Evolutionary conservation across 768 basidiomycete genomes (phyloP), one percentile per base, ranked within the genome.

Genomic region (Tricholoma bakamatsutake): DNA sequence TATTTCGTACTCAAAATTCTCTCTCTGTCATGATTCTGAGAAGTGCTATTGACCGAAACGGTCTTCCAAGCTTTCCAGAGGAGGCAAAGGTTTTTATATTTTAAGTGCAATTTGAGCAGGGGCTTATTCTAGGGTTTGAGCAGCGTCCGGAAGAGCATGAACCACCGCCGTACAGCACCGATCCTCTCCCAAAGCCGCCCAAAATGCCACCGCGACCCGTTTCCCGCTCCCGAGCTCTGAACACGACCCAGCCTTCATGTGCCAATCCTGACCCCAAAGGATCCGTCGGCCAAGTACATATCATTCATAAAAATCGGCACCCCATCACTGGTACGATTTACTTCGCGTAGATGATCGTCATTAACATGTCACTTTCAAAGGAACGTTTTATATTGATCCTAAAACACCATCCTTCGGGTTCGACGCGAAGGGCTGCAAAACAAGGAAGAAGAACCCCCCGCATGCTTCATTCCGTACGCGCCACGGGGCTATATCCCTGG

Each of bases 391-490:
- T 55, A 68, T 80, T 18, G 73, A 76, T 55, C 74, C 80, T 28
- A 60, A 60, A 18, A 59, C 64, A 18, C 68, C 72, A 40, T 64
- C 67, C 24, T 60, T 67, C 15, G 66, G 69, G 13, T 50, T 57
- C 33, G 45, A 59, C 35, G 28, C 55, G n/a, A 65, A 61, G 40
- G 56, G 61, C 46, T 61, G 57, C 54, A 71, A 66, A 48, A 57
- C 63, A 39, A 57, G 61, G 53, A 69, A 67, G 42, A 65, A 67
- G 11, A 66, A 63, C 35, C 59, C 63, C 21, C 68, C 72, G 6
- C 68, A 76, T 58, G 74, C 73, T 10, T 76, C 73, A 42, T 76
- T 79, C 61, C 73, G 67, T 15, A 72, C 78, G 50, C 73, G 72
- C 35, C 69, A 71, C 39, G 78, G 73, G 6, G 57, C 64, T 21